phyloP scores from a whole-genome alignment of 441 rosid genomes.

The Flueggea neowawraea region DNA sequence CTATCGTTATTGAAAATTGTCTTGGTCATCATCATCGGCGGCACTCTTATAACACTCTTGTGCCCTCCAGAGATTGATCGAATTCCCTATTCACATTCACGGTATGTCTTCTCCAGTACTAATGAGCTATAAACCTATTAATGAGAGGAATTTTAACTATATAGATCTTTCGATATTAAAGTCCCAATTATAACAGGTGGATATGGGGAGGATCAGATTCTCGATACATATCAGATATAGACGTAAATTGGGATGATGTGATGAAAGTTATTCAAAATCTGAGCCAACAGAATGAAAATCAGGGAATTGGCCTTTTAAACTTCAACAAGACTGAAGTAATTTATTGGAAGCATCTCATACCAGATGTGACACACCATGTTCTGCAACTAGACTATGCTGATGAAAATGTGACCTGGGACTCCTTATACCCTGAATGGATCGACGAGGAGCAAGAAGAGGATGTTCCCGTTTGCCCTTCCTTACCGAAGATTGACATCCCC shows the following conservation, averaged over 20 bases:
- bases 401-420: slow-evolving; percentile 69
- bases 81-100: slow-evolving; percentile 29
- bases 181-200: slow-evolving; percentile 43
- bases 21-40: slow-evolving; percentile 42
- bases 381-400: slow-evolving; percentile 51
- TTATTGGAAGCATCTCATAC: slow-evolving; percentile 55
- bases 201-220: slow-evolving; percentile 79
- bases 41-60: slow-evolving; percentile 45
- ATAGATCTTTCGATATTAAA: too few relatives aligned
- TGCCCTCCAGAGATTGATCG: slow-evolving; percentile 51
- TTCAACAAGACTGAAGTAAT: slow-evolving; percentile 51
- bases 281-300: slow-evolving; percentile 34
- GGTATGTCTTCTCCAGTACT: slow-evolving; percentile 25
- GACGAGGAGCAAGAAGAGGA: slow-evolving; percentile 90
- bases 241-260: slow-evolving; percentile 60
- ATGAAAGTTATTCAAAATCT: slow-evolving; percentile 39
- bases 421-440: slow-evolving; percentile 90
- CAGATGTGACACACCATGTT: slow-evolving; percentile 35
- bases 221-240: slow-evolving; percentile 50
- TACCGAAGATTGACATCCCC: slow-evolving; percentile 58
- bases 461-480: slow-evolving; percentile 68
- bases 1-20: slow-evolving; percentile 50
- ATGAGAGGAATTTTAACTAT: too few relatives aligned
- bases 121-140: too few relatives aligned
- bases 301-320: slow-evolving; percentile 66